These are phyloP conservation scores for Saussurea involucrata DNA, from an alignment of 129 eudicot species.

Conservation along the genomic window DNA sequence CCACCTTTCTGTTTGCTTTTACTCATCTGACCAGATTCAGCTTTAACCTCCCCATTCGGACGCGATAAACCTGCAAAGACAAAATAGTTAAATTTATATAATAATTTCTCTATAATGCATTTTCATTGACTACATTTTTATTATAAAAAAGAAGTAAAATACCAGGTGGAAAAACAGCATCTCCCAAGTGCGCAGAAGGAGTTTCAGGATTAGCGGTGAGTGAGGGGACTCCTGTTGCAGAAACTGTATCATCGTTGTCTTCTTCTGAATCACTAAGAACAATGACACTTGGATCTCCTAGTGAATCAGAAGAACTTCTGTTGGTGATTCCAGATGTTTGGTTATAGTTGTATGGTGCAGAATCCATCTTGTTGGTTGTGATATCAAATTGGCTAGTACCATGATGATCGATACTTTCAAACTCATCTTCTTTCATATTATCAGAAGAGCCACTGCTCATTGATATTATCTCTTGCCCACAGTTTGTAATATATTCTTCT, in stretches of 20 bases:
- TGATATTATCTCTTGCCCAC: slow-evolving; percentile 41
- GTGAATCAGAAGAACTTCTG: slow-evolving; percentile 32
- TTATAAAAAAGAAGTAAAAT: slow-evolving; percentile 27
- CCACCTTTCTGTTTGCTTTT: slow-evolving; percentile 20
- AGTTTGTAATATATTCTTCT: slow-evolving; percentile 6
- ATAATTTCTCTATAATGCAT: background rate
- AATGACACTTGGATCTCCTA: slow-evolving; percentile 38
- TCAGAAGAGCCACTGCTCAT: slow-evolving; percentile 65
- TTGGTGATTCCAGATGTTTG: slow-evolving; percentile 22
- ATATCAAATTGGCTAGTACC: slow-evolving; percentile 16
- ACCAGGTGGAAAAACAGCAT: slow-evolving; percentile 23
- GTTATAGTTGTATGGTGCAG: slow-evolving; percentile 15
- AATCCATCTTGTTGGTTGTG: slow-evolving; percentile 23
- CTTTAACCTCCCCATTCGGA: slow-evolving; percentile 19
- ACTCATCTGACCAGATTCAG: slow-evolving; percentile 21
- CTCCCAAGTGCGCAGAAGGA: slow-evolving; percentile 4
- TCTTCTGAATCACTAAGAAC: slow-evolving; percentile 72
- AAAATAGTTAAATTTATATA: background rate
- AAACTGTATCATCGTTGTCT: slow-evolving; percentile 31
- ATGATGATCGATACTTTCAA: slow-evolving; percentile 33
- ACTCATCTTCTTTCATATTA: slow-evolving; percentile 38
- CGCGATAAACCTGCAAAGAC: slow-evolving; percentile 19
- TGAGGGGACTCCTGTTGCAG: slow-evolving; percentile 6
- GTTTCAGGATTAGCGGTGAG: slow-evolving; percentile 22
- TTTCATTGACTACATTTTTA: background rate